phyloP scores from a whole-genome alignment of 176 grass and related monocot species.

The Triticum dicoccoides region DNA sequence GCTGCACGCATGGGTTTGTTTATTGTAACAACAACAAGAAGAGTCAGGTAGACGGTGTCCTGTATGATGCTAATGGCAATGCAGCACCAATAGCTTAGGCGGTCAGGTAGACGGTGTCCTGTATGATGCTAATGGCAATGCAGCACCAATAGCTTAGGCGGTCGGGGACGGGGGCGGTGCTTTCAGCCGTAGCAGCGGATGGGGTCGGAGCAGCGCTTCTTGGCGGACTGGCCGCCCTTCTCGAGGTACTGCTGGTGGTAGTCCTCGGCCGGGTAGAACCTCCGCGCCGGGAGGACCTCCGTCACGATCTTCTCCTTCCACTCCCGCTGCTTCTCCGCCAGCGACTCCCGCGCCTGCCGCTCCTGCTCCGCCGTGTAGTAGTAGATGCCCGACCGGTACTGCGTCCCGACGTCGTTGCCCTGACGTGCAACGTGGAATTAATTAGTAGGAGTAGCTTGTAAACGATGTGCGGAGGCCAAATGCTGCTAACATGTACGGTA shows the following conservation, averaged over 20 bases:
- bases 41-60: neutral
- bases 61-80: neutral
- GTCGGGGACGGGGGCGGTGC: neutral
- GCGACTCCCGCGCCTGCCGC: slow-evolving; percentile 44
- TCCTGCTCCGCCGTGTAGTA: slow-evolving; percentile 86
- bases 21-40: neutral
- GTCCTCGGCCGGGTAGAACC: slow-evolving; percentile 75
- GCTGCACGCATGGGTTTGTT: neutral
- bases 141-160: neutral
- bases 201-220: slow-evolving; percentile 76
- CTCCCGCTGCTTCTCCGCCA: slow-evolving; percentile 60
- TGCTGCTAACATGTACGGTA: neutral
- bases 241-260: slow-evolving; percentile 92
- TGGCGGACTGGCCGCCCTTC: slow-evolving; percentile 84
- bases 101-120: neutral
- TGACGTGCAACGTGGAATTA: neutral
- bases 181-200: slow-evolving; percentile 90
- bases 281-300: slow-evolving; percentile 71
- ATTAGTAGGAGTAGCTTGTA: neutral
- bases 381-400: slow-evolving; percentile 97
- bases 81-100: neutral
- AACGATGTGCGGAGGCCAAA: neutral
- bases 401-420: slow-evolving; percentile 89
- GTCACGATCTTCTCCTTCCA: slow-evolving; percentile 65
- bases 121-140: neutral